Base-by-base conservation (phyloP, 495 filamentous ascomycete genomes). In the Aspergillus panamensis region DNA sequence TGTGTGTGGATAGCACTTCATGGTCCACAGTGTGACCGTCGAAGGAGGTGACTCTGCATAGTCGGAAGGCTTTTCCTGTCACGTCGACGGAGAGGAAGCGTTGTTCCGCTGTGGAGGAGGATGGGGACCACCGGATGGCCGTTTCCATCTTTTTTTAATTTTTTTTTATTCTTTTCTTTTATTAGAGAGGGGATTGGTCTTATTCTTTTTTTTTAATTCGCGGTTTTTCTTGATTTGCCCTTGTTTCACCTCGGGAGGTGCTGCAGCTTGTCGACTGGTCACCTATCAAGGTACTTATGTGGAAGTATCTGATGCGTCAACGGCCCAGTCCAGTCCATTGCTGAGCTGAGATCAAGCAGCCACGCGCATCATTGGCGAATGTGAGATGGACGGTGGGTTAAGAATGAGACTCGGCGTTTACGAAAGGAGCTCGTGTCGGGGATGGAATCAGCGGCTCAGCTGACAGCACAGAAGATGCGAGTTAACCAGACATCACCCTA, bases 81-180 rank as follows among this genome's bases (percentile, higher is more conserved):
- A 94, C 78, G 69, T 97, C 95, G 67, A 96, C 87, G 48, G 89
- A 84, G 40, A 97, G 79, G 64, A 97, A 97, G 14, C 81, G 82
- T 62, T 85, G 83, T 35, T 78, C 77, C 33, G 76, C 78, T 65
- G 76, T 81, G 67, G 69, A 82, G 16, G 90, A 86, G 62, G 87
- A 90, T 40, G 91, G 87, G 20, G 94, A 97, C 92, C 92, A 97
- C 62, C 91, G 85, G 66, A 97, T 87, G 14, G 84, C 86, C 21
- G 80, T 82, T 68, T 87, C 85, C 86, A 87, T 87, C 56, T 42
- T 45, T 30, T 13, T 14, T 35, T 52, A 37, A 21, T 35, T 20
- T 30, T 42, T 51, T 57, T 31, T 44, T n/a, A n/a, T n/a, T n/a
- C n/a, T n/a, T n/a, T n/a, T n/a, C n/a, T n/a, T n/a, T 17, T 17